Evolutionary conservation across 345 rosid species (phyloP), one percentile per base, ranked within the genome.

Genomic region (Adansonia digitata): DNA sequence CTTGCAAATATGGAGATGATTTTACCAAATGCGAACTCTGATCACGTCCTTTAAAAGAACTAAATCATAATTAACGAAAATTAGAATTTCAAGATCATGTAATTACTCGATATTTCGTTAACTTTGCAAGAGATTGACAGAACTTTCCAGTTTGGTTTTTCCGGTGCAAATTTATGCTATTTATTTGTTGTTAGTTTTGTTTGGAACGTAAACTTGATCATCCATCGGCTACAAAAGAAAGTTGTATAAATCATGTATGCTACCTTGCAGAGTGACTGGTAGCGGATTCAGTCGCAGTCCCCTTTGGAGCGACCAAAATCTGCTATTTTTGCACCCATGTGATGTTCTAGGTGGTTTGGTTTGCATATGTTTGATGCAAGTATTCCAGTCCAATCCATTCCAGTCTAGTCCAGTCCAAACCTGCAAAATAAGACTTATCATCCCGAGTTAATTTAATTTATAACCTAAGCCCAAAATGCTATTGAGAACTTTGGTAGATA

Each of bases 251-350:
- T n/a, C 12, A 2, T 8, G 31, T 8, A 1, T 22, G 27, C 39
- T 59, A 29, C 20, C 65, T 60, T 15, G 65, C 65, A 60, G 2
- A 60, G 29, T 20, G 20, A 60, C 11, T 31, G 14, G 65, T 29
- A 15, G 31, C 2, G 65, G 65, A 31, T 5, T 60, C 65, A 14
- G 65, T 60, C 11, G 20, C 65, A 6, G 65, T 29, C 40, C 65
- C 31, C 45, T 46, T 18, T 63, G 68, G 68, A 63, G 26, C 35
- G 68, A 63, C 68, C 68, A 35, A 63, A 63, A 37, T n/a, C n/a
- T n/a, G n/a, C n/a, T n/a, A n/a, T n/a, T n/a, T n/a, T n/a, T n/a
- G n/a, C n/a, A n/a, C n/a, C n/a, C n/a, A n/a, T n/a, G n/a, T n/a
- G n/a, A n/a, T n/a, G n/a, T n/a, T n/a, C n/a, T n/a, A n/a, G n/a